Percentiles rank a stretch among this genome's conserved stretches.
Evolutionary conservation across 73 alveolate genomes (phyloP).

Genomic region (Blepharisma japonicum): DNA sequence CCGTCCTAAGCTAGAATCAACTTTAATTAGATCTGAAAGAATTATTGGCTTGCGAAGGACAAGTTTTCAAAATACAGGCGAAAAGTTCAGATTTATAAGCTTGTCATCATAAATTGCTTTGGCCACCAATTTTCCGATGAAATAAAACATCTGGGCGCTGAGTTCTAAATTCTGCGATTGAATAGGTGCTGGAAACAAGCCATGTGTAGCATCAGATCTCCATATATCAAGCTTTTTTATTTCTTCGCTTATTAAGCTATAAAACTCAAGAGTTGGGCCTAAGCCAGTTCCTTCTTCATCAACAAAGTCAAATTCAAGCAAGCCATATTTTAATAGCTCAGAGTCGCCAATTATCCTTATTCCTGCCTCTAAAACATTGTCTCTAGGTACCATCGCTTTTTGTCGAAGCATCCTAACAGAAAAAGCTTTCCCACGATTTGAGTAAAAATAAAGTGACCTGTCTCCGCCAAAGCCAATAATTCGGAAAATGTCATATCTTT

Average conservation of each 20-base stretch:
- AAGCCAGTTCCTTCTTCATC: constrained; percentile 29
- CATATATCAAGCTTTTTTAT: not conserved
- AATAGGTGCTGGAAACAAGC: constrained; percentile 74
- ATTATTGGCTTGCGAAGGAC: constrained; percentile 57
- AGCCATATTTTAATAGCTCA: not conserved
- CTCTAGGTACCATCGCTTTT: constrained; percentile 26
- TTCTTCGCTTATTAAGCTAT: not conserved
- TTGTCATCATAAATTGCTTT: constrained; percentile 90
- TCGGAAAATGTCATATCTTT: constrained; percentile 7
- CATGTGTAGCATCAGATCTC: constrained; percentile 41
- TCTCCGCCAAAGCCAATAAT: constrained; percentile 26
- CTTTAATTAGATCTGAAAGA: constrained; percentile 30
- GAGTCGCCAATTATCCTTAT: not conserved
- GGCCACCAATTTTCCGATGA: constrained; percentile 86
- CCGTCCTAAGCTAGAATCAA: constrained; percentile 28
- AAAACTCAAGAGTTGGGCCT: constrained; percentile 35
- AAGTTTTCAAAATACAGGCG: constrained; percentile 79
- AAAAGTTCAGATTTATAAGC: constrained; percentile 78
- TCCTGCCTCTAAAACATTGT: constrained; percentile 13
- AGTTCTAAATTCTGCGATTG: not conserved
- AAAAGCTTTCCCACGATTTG: not conserved
- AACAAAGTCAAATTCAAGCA: constrained; percentile 16
- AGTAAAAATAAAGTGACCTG: not conserved
- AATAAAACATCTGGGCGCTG: not conserved
- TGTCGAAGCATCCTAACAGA: constrained; percentile 31